A percentile compares a stretch with the other conserved stretches of the same genome.
Conservation (phyloP, 2,329 filamentous ascomycete species). For the Monosporascus sp. region DNA sequence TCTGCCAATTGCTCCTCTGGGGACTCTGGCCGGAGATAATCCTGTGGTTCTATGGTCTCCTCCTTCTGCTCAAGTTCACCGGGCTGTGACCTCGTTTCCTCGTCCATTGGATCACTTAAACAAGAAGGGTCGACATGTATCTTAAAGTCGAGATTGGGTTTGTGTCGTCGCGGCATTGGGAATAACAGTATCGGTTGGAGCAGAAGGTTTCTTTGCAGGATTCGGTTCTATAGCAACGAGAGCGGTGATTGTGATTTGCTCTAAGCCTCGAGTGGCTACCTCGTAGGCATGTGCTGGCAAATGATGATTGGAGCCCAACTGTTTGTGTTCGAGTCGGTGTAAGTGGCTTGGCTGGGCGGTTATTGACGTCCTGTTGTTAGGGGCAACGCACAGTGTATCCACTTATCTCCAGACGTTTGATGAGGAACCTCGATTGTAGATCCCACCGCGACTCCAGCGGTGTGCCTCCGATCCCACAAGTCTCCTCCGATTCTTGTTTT, state of each 20-base stretch:
- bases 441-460: too few species aligned
- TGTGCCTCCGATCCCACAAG: too few species aligned
- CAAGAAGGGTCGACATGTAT: conserved; percentile 45
- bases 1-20: neutral
- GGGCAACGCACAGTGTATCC: too few species aligned
- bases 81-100: conserved; percentile 19
- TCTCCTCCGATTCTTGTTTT: too few species aligned
- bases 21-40: neutral
- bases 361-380: too few species aligned
- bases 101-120: conserved; percentile 35
- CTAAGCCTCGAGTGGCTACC: neutral
- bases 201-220: neutral
- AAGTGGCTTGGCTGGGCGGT: neutral
- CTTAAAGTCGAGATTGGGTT: conserved; percentile 37
- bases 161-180: conserved; percentile 20
- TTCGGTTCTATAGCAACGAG: neutral
- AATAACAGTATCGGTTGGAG: neutral
- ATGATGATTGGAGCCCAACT: neutral
- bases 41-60: neutral
- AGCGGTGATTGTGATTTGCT: neutral
- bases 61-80: conserved; percentile 4
- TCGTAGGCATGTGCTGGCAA: neutral
- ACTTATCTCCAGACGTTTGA: too few species aligned
- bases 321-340: neutral
- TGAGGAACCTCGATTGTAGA: too few species aligned